A percentile compares a stretch with the other conserved stretches of the same genome.
Evolutionary conservation across 345 rosid genomes (phyloP).

Genomic region (Alliaria petiolata): DNA sequence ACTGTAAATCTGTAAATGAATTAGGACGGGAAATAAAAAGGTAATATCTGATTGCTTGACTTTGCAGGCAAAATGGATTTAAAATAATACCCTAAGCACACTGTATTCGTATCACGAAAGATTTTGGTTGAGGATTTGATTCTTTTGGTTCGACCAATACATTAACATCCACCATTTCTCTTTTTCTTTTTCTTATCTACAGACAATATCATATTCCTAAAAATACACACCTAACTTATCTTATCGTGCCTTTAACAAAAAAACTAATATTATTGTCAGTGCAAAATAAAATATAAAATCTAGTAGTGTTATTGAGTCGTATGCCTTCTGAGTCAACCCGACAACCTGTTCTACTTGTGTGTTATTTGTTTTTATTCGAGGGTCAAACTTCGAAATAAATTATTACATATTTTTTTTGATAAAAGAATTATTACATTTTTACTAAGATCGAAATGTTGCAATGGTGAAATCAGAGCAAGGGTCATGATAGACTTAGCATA

Average conservation of each 20-base stretch:
- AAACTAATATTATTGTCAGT: background rate
- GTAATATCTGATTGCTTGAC: background rate
- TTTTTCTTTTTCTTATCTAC: background rate
- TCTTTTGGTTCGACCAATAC: constrained; percentile 12
- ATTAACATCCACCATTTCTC: background rate
- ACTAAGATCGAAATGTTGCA: too few relatives aligned
- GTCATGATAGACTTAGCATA: too few relatives aligned
- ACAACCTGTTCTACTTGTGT: background rate
- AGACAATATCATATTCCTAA: background rate
- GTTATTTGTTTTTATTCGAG: background rate
- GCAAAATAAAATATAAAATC: background rate
- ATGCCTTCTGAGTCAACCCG: constrained; percentile 1
- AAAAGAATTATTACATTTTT: too few relatives aligned
- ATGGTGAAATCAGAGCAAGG: too few relatives aligned
- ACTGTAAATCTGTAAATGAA: background rate
- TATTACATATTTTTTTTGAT: too few relatives aligned
- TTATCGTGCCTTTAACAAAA: background rate
- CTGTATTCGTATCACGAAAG: background rate
- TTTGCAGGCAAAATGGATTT: background rate
- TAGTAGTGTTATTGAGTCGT: background rate
- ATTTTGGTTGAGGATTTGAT: constrained; percentile 13
- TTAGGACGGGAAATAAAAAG: background rate
- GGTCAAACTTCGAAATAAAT: background rate
- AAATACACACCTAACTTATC: constrained; percentile 3
- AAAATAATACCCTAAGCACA: constrained; percentile 1